A percentile compares a stretch with the other conserved stretches of the same genome.
These are phyloP conservation scores for Sphagnum fallax DNA, from an alignment of 228 moss, liverwort and hornwort genomes.

Conservation along the genomic window DNA sequence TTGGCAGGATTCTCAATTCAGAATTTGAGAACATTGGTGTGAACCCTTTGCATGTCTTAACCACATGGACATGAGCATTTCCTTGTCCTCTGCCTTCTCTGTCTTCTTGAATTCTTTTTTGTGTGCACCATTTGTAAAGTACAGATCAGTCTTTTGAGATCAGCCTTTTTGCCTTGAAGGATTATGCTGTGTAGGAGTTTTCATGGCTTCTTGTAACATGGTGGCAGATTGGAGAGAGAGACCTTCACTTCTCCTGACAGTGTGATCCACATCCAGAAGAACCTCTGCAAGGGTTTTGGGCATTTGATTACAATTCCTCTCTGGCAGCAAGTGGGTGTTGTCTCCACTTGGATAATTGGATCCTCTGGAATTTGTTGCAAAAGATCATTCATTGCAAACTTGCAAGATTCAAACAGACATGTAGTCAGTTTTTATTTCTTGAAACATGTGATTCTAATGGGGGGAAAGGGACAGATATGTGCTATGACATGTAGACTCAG, in stretches of 20 bases:
- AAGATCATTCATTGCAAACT: not conserved
- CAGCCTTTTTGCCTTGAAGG: not conserved
- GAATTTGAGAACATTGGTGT: conserved; percentile 47
- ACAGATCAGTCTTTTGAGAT: not conserved
- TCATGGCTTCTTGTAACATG: too few species aligned
- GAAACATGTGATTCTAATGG: conserved; percentile 15
- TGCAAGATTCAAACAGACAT: not conserved
- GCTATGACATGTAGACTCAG: conserved; percentile 56
- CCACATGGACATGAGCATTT: conserved; percentile 53
- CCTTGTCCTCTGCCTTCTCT: not conserved
- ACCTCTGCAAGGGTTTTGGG: not conserved
- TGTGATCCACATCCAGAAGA: not conserved
- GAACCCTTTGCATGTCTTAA: conserved; percentile 64
- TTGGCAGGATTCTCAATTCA: conserved; percentile 32
- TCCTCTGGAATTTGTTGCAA: not conserved
- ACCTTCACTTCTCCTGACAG: too few species aligned
- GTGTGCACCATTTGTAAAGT: too few species aligned
- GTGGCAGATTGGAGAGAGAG: too few species aligned
- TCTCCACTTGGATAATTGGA: not conserved
- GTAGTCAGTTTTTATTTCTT: not conserved
- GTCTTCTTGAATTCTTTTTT: not conserved
- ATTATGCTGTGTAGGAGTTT: not conserved
- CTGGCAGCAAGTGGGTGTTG: not conserved
- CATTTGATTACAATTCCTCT: not conserved
- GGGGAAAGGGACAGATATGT: conserved; percentile 32